Base-by-base conservation (phyloP, 2,329 filamentous ascomycete genomes). In the Aureobasidium pullulans region DNA sequence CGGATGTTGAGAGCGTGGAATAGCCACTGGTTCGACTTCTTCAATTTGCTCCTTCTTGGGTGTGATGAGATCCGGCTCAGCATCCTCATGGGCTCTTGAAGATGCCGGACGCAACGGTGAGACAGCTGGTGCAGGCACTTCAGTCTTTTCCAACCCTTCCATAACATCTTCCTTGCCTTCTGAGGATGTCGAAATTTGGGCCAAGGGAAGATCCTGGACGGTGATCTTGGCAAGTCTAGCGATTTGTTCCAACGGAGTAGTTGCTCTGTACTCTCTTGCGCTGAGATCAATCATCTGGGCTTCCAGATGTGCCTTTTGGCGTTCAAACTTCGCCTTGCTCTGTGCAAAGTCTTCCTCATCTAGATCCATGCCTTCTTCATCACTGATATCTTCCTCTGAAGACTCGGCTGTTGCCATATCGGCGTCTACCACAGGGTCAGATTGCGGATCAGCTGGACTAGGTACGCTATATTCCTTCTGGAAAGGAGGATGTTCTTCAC, bases 331-430 rank as follows among this genome's bases (percentile, higher is more conserved):
- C 5, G 73, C 74, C 65, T 78, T 75, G 19, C 73, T 73, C 34
- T 76, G 71, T 8, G 75, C 75, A 56, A 76, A 73, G 57, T 78
- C 73, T 36, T 69, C 75, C 60, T 79, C 76, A 36, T 75, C 73
- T 10, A 76, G 68, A 62, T 78, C 76, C 56, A 77, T 68, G 50
- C 76, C 76, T 53, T 79, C 77, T 19, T 79, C 77, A 23, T 76
- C 77, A 53, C 75, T 76, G 6, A 57, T 44, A 15, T 52, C 47
- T 4, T 57, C 59, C 6, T 47, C 46, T 10, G 43, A 59, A n/a
- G 40, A 37, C 3, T 53, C 47, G 11, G 42, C 34, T 8, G 54
- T 57, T 9, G 32, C 43, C 15, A 57, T 29, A 4, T 57, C 54
- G 28, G 43, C 42, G 32, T 57, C 43, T 11, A 19, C 42, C 8